Conservation (phyloP, 2,329 filamentous ascomycete genomes). For the Microsporum canis region DNA sequence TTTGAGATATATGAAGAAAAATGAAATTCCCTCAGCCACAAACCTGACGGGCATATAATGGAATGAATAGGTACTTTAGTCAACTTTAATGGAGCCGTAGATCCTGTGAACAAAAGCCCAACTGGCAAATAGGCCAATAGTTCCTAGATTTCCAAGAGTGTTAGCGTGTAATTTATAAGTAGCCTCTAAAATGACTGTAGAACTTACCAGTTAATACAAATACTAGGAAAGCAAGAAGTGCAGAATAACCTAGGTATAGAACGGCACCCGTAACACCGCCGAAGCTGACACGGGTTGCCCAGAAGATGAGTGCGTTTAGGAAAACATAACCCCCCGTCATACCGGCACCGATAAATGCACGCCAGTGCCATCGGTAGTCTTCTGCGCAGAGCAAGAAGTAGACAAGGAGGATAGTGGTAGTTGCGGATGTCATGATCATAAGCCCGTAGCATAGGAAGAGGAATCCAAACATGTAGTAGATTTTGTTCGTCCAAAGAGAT, state of each 20-base stretch:
- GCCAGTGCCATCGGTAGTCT: conserved; percentile 99
- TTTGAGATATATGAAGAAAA: not conserved
- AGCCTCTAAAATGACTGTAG: conserved; percentile 4
- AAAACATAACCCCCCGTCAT: conserved; percentile 90
- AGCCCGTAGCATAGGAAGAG: conserved; percentile 93
- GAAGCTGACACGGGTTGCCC: conserved; percentile 76
- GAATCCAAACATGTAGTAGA: conserved; percentile 99
- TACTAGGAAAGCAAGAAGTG: conserved; percentile 77
- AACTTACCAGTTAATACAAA: conserved; percentile 84
- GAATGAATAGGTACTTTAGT: conserved; percentile 43
- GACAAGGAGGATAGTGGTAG: conserved; percentile 84
- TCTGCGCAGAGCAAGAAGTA: conserved; percentile 94
- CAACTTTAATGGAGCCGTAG: conserved; percentile 96
- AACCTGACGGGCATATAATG: not conserved
- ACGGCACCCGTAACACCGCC: conserved; percentile 76
- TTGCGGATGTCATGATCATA: conserved; percentile 90
- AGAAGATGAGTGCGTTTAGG: conserved; percentile 79
- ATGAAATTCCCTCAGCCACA: not conserved
- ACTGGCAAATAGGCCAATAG: conserved; percentile 89
- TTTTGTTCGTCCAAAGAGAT: conserved; percentile 95
- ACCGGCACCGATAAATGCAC: conserved; percentile 81
- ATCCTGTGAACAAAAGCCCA: conserved; percentile 93
- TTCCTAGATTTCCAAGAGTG: conserved; percentile 45
- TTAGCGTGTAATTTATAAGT: conserved; percentile 5
- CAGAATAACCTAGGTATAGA: conserved; percentile 86